Conservation (phyloP, 1,139 yeast genomes). For the Lodderomyces theae region DNA sequence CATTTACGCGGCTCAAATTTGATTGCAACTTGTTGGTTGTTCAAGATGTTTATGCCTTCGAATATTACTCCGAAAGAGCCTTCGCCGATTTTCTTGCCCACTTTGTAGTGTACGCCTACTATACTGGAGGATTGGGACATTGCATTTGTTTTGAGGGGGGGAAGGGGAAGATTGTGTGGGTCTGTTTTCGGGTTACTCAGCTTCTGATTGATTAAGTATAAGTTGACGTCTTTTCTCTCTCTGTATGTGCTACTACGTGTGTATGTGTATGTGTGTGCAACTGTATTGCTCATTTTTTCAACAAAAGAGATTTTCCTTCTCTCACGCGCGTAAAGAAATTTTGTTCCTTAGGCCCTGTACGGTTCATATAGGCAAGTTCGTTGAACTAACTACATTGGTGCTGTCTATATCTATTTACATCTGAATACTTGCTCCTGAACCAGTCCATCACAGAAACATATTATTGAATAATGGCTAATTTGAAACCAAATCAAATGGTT, state of each 20-base stretch:
- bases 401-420: no score
- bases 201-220: no score
- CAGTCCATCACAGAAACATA: no score
- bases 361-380: no score
- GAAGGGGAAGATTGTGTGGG: no score
- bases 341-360: no score
- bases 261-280: neutral
- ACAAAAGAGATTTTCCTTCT: neutral
- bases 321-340: no score
- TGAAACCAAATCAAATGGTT: conserved; percentile 47
- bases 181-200: no score
- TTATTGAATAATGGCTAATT: conserved; percentile 11
- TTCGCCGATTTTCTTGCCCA: conserved; percentile 96
- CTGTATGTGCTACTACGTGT: neutral
- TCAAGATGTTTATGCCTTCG: conserved; percentile 85
- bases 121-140: conserved; percentile 22
- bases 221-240: no score
- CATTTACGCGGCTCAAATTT: conserved; percentile 78
- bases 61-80: conserved; percentile 97
- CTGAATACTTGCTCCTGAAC: no score
- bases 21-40: conserved; percentile 74
- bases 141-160: conserved; percentile 14
- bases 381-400: no score
- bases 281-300: neutral
- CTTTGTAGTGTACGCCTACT: conserved; percentile 79